phyloP scores from a whole-genome alignment of 768 basidiomycete species.

The Cystofilobasidium macerans region DNA sequence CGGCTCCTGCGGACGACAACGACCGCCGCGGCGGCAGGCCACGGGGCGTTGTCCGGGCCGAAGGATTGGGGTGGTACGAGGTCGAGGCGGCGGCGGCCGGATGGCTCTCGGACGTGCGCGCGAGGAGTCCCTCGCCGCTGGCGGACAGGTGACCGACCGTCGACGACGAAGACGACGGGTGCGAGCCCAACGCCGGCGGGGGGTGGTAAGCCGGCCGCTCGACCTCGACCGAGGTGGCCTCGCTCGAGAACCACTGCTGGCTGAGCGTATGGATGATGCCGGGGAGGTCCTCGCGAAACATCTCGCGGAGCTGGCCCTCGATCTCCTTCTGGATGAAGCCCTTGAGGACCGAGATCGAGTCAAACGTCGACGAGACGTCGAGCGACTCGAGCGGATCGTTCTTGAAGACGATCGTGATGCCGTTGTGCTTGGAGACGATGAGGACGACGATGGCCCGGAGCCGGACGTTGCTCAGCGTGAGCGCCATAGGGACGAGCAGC shows the following conservation, averaged over 20 bases:
- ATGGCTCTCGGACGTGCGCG: no score
- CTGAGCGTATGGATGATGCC: constrained; percentile 91
- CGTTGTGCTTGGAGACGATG: constrained; percentile 93
- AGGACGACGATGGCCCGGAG: constrained; percentile 93
- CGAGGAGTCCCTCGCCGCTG: no score
- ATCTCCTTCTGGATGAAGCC: constrained; percentile 97
- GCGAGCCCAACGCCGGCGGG: background rate
- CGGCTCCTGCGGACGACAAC: constrained; percentile 21
- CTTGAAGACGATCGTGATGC: constrained; percentile 98
- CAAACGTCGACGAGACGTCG: constrained; percentile 94
- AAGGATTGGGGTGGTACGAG: background rate
- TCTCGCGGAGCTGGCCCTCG: constrained; percentile 88
- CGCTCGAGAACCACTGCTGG: constrained; percentile 71
- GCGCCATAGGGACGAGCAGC: constrained; percentile 93
- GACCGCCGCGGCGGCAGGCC: no score
- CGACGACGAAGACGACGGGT: background rate
- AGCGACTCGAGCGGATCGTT: constrained; percentile 97
- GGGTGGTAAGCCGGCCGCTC: background rate
- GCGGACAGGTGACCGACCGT: no score
- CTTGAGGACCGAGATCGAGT: constrained; percentile 93
- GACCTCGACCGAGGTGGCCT: constrained; percentile 18
- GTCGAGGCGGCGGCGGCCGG: background rate
- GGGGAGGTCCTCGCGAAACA: constrained; percentile 95
- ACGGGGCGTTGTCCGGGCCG: background rate
- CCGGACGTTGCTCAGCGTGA: constrained; percentile 88